A percentile compares a stretch with the other conserved stretches of the same genome.
These are phyloP conservation scores for Bondarzewia mesenterica DNA, from an alignment of 1,284 basidiomycete genomes.

Conservation along the genomic window DNA sequence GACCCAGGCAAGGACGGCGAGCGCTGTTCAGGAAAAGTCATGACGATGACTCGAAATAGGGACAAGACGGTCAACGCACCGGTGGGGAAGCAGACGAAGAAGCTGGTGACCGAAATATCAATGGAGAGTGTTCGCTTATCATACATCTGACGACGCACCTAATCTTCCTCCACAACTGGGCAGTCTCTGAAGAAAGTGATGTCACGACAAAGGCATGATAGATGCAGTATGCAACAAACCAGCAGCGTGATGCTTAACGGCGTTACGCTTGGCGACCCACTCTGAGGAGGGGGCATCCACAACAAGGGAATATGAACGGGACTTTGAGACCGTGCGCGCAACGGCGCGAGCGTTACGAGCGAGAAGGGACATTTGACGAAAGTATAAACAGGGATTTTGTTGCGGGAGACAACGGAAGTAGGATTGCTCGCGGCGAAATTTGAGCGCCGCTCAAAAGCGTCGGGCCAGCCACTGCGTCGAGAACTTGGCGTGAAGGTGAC, in stretches of 20 bases:
- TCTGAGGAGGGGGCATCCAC: constrained; percentile 32
- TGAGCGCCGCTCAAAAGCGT: constrained; percentile 5
- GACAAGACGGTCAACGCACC: constrained; percentile 35
- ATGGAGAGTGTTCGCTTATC: neutral
- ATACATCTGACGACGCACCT: constrained; percentile 39
- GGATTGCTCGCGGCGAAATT: neutral
- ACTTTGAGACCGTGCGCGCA: constrained; percentile 28
- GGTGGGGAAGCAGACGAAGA: constrained; percentile 67
- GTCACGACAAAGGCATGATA: constrained; percentile 5
- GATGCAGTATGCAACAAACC: constrained; percentile 29
- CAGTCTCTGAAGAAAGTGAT: constrained; percentile 42
- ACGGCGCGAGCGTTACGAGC: constrained; percentile 37
- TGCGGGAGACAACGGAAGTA: constrained; percentile 15
- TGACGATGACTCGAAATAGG: neutral
- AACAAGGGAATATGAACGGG: constrained; percentile 29
- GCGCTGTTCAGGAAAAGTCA: constrained; percentile 8
- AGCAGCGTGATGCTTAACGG: constrained; percentile 59
- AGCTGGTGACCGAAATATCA: constrained; percentile 37
- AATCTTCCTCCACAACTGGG: constrained; percentile 80
- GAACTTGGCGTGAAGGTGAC: constrained; percentile 13
- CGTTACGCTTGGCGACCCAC: constrained; percentile 49
- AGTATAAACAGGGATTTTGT: neutral
- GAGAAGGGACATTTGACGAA: constrained; percentile 44
- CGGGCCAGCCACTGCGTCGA: constrained; percentile 5
- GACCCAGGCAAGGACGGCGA: constrained; percentile 60